These are phyloP conservation scores for Metarhizium sp. DNA, from an alignment of 2,329 filamentous ascomycete species.

Conservation along the genomic window DNA sequence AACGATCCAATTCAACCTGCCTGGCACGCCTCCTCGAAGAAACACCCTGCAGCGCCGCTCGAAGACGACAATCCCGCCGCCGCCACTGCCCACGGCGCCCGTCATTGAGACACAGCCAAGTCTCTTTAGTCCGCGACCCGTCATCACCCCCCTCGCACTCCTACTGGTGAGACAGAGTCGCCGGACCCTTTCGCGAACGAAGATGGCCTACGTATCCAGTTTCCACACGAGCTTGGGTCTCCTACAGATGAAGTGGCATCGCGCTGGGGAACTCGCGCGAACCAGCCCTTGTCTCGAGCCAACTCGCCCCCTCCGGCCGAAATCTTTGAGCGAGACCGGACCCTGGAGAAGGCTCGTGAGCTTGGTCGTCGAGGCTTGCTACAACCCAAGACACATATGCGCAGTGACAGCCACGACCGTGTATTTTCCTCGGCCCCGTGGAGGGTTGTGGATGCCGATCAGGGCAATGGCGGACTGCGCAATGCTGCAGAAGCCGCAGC, in stretches of 20 bases:
- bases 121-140: slow-evolving; percentile 38
- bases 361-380: slow-evolving; percentile 47
- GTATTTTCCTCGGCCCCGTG: slow-evolving; percentile 73
- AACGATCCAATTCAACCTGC: slow-evolving; percentile 77
- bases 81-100: slow-evolving; percentile 15
- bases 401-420: slow-evolving; percentile 56
- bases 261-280: slow-evolving; percentile 64
- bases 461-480: slow-evolving; percentile 85
- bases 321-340: slow-evolving; percentile 59
- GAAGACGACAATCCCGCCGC: slow-evolving; percentile 17
- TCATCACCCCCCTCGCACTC: slow-evolving; percentile 48
- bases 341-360: slow-evolving; percentile 46
- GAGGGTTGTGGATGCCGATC: slow-evolving; percentile 74
- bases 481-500: slow-evolving; percentile 77
- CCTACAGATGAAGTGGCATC: slow-evolving; percentile 68
- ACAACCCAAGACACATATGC: slow-evolving; percentile 40
- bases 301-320: slow-evolving; percentile 66
- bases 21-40: slow-evolving; percentile 37
- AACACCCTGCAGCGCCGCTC: slow-evolving; percentile 20
- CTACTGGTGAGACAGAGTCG: slow-evolving; percentile 34
- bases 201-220: slow-evolving; percentile 48
- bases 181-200: slow-evolving; percentile 47
- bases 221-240: slow-evolving; percentile 43
- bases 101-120: slow-evolving; percentile 35
- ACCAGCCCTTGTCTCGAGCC: slow-evolving; percentile 71